phyloP scores from a whole-genome alignment of 1,284 basidiomycete genomes.

The Schizophyllum commune region DNA sequence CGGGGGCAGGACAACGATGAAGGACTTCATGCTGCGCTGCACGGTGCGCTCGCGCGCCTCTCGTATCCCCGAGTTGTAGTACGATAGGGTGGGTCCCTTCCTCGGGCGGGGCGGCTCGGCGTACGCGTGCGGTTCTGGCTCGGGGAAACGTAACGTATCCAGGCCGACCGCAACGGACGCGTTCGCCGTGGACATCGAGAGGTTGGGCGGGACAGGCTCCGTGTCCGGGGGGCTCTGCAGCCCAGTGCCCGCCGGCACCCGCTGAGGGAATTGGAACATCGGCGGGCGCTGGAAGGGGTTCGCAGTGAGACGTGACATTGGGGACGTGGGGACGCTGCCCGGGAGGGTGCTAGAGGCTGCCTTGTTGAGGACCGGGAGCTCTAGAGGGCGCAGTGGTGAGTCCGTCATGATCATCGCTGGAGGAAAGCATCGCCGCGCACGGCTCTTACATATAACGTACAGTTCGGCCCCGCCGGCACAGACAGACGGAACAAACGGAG shows the following conservation, averaged over 20 bases:
- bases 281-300: conserved; percentile 42
- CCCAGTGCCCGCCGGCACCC: conserved; percentile 29
- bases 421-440: neutral
- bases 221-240: conserved; percentile 9
- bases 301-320: conserved; percentile 42
- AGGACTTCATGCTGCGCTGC: conserved; percentile 42
- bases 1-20: conserved; percentile 66
- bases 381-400: neutral
- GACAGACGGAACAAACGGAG: neutral
- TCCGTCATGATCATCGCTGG: neutral
- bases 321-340: conserved; percentile 3
- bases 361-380: neutral
- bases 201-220: neutral
- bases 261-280: conserved; percentile 40
- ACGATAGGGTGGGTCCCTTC: conserved; percentile 45
- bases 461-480: neutral
- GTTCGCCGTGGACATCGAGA: neutral
- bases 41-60: conserved; percentile 40
- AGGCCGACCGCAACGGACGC: neutral
- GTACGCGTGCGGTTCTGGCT: conserved; percentile 7
- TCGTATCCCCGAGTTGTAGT: conserved; percentile 44
- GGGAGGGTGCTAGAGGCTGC: conserved; percentile 3
- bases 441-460: neutral
- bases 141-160: neutral
- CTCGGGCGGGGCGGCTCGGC: conserved; percentile 16